A percentile compares a stretch with the other conserved stretches of the same genome.
phyloP scores from a whole-genome alignment of 805 yeast species.

The Ogataea salicorniae region DNA sequence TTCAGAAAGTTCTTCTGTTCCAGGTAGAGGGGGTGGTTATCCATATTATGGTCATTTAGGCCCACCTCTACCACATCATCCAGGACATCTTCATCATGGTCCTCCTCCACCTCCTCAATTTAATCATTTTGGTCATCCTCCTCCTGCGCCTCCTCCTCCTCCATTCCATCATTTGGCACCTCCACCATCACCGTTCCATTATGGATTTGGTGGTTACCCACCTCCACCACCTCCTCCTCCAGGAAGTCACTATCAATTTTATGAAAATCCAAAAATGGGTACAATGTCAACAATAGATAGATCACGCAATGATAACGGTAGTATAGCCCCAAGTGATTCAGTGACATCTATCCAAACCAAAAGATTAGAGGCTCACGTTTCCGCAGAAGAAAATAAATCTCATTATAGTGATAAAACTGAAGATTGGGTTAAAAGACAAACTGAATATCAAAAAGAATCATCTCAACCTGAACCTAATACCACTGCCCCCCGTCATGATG shows the following conservation, averaged over 20 bases:
- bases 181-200: constrained; percentile 19
- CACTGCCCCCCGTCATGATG: neutral
- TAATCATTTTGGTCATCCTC: constrained; percentile 17
- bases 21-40: constrained; percentile 1
- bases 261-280: neutral
- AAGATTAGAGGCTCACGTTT: neutral
- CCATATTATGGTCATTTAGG: constrained; percentile 1
- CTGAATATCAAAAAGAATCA: constrained; percentile 5
- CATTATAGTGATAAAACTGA: constrained; percentile 14
- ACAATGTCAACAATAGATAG: no score
- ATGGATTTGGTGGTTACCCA: constrained; percentile 16
- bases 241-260: neutral
- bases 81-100: constrained; percentile 7
- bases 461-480: neutral
- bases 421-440: constrained; percentile 23
- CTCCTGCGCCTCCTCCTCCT: constrained; percentile 18
- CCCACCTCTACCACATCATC: constrained; percentile 6
- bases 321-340: constrained; percentile 14
- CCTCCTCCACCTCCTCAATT: constrained; percentile 12
- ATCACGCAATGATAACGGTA: neutral
- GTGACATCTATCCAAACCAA: constrained; percentile 8
- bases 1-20: constrained; percentile 6
- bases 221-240: constrained; percentile 21
- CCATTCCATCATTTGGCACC: constrained; percentile 12
- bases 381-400: neutral